Conservation (phyloP, 441 rosid species). For the Melastoma candidum region DNA sequence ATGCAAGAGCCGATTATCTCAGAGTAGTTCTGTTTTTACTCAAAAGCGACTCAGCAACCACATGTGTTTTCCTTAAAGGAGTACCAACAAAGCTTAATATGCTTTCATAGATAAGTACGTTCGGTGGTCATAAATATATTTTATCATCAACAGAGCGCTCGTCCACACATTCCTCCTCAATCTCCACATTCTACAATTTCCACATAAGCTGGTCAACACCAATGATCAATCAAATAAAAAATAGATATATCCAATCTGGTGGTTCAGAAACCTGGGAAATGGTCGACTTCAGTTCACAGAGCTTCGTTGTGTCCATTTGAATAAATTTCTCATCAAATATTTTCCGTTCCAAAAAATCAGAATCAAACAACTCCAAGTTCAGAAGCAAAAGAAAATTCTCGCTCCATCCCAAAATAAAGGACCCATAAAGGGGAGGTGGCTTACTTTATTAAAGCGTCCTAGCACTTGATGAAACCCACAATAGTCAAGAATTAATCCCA, state of each 20-base stretch:
- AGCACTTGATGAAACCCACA: slow-evolving; percentile 66
- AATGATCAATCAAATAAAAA: too few relatives aligned
- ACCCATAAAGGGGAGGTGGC: slow-evolving; percentile 11
- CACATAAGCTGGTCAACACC: background rate
- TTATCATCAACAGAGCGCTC: slow-evolving; percentile 86
- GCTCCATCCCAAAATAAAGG: slow-evolving; percentile 4
- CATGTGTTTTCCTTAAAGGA: slow-evolving; percentile 23
- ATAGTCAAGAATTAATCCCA: slow-evolving; percentile 54
- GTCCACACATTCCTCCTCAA: slow-evolving; percentile 62
- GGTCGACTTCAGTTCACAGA: slow-evolving; percentile 29
- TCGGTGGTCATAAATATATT: background rate
- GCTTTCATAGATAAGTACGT: slow-evolving; percentile 43
- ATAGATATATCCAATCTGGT: too few relatives aligned
- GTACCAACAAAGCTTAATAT: slow-evolving; percentile 23
- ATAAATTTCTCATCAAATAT: slow-evolving; percentile 49
- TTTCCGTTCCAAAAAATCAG: slow-evolving; percentile 40
- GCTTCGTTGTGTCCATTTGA: slow-evolving; percentile 46
- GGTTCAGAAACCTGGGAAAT: too few relatives aligned
- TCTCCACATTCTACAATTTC: slow-evolving; percentile 46
- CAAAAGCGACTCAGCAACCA: slow-evolving; percentile 26
- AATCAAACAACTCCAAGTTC: background rate
- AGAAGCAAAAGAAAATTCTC: background rate
- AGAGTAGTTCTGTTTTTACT: slow-evolving; percentile 20
- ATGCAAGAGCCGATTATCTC: slow-evolving; percentile 21
- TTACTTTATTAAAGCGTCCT: slow-evolving; percentile 59